Percentiles rank a stretch among this genome's conserved stretches.
These are phyloP conservation scores for Comarum palustre DNA, from an alignment of 306 rosid species.

Conservation along the genomic window DNA sequence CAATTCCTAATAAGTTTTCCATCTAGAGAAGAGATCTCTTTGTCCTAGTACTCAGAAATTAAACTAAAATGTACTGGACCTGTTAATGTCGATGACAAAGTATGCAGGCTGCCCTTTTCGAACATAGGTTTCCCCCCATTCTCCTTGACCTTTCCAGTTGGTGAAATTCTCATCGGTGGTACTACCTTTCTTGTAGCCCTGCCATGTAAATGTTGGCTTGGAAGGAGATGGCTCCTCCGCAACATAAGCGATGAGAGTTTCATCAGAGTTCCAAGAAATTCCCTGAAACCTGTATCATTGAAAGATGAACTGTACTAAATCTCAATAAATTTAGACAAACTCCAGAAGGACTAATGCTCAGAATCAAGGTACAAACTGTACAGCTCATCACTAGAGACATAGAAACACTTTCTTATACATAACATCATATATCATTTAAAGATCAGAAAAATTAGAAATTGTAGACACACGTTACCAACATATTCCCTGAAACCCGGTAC, in stretches of 20 bases:
- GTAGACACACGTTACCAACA: too few species aligned
- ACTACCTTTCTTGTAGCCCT: slow-evolving; percentile 52
- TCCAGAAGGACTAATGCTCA: slow-evolving; percentile 3
- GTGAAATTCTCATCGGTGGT: slow-evolving; percentile 44
- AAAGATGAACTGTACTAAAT: slow-evolving; percentile 11
- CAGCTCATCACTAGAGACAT: slow-evolving; percentile 5
- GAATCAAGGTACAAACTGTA: background rate
- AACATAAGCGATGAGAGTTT: slow-evolving; percentile 67
- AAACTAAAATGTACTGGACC: slow-evolving; percentile 36
- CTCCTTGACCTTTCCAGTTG: slow-evolving; percentile 82
- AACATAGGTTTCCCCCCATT: slow-evolving; percentile 86
- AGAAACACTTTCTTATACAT: background rate
- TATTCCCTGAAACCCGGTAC: too few species aligned
- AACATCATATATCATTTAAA: slow-evolving; percentile 13
- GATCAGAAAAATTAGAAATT: background rate
- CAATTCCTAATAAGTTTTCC: slow-evolving; percentile 8
- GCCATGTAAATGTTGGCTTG: slow-evolving; percentile 56
- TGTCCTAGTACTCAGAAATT: slow-evolving; percentile 11
- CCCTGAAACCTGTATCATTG: slow-evolving; percentile 70
- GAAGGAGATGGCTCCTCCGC: slow-evolving; percentile 72
- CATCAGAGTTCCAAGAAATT: slow-evolving; percentile 75
- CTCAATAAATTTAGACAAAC: background rate
- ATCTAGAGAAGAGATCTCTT: slow-evolving; percentile 14
- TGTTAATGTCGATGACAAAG: slow-evolving; percentile 53
- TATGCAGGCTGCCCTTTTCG: slow-evolving; percentile 76